phyloP scores from a whole-genome alignment of 495 filamentous ascomycete species.

The Diplogelasinospora grovesii region DNA sequence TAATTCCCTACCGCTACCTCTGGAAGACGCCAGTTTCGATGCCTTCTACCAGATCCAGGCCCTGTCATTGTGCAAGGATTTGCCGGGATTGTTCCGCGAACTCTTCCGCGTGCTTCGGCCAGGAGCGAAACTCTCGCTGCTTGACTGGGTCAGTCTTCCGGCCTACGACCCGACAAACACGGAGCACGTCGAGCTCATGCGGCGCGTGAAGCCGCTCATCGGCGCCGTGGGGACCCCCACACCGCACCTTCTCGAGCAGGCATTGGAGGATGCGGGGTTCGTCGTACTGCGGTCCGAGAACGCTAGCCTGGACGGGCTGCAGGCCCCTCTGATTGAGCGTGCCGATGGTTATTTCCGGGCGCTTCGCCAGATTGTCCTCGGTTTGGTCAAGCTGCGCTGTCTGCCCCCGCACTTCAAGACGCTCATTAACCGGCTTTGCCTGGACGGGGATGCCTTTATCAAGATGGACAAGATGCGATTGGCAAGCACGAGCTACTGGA shows the following conservation, averaged over 20 bases:
- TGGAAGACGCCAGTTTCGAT: conserved; percentile 50
- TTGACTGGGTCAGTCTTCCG: conserved; percentile 56
- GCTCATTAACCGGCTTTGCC: conserved; percentile 55
- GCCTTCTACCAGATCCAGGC: conserved; percentile 62
- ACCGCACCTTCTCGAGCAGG: conserved; percentile 44
- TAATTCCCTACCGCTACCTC: conserved; percentile 53
- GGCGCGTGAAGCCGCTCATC: conserved; percentile 56
- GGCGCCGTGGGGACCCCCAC: conserved; percentile 59
- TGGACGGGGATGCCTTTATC: conserved; percentile 56
- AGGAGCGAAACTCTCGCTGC: conserved; percentile 47
- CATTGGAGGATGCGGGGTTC: conserved; percentile 48
- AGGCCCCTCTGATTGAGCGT: conserved; percentile 54
- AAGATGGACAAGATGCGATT: conserved; percentile 57
- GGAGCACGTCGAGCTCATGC: conserved; percentile 51
- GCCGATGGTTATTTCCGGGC: conserved; percentile 56
- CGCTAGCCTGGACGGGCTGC: conserved; percentile 51
- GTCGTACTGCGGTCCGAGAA: conserved; percentile 48
- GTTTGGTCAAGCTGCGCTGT: conserved; percentile 44
- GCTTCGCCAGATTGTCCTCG: conserved; percentile 46
- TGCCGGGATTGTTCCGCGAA: conserved; percentile 45
- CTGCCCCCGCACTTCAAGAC: conserved; percentile 56
- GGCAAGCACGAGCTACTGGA: conserved; percentile 54
- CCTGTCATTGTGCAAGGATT: conserved; percentile 53
- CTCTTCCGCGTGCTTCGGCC: conserved; percentile 52
- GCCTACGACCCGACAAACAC: conserved; percentile 48